phyloP scores from a whole-genome alignment of 257 asterid species.

The Lycium barbarum region DNA sequence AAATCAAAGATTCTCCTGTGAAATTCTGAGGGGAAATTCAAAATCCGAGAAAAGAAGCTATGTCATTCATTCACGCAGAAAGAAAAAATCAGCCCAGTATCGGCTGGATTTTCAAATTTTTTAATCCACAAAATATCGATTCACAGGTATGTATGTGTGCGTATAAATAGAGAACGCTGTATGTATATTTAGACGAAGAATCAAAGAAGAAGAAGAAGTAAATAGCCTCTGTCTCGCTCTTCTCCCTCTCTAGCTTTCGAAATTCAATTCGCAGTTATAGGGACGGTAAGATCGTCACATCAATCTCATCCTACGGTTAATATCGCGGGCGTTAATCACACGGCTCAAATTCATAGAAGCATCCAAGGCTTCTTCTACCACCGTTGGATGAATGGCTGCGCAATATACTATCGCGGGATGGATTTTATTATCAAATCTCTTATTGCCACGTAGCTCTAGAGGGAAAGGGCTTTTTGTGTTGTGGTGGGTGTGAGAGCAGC shows the following conservation, averaged over 20 bases:
- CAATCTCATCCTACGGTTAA: conserved; percentile 55
- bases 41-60: conserved; percentile 31
- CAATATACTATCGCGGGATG: not conserved
- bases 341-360: conserved; percentile 61
- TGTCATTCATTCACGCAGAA: conserved; percentile 30
- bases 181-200: conserved; percentile 31
- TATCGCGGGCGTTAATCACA: conserved; percentile 34
- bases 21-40: conserved; percentile 21
- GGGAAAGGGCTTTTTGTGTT: not conserved
- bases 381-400: conserved; percentile 43
- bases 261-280: conserved; percentile 66
- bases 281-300: conserved; percentile 49
- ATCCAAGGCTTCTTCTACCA: not conserved
- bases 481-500: conserved; percentile 21
- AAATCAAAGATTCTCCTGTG: too few relatives aligned
- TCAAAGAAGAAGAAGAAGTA: conserved; percentile 29
- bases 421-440: not conserved
- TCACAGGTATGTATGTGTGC: conserved; percentile 30
- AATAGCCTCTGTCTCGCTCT: conserved; percentile 39
- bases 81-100: conserved; percentile 24
- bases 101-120: conserved; percentile 38
- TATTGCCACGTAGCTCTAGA: conserved; percentile 36
- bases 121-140: conserved; percentile 44
- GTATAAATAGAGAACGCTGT: not conserved
- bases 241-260: conserved; percentile 92